Conservation (phyloP, 139 green algal genomes). For the Chlorella ohadii region DNA sequence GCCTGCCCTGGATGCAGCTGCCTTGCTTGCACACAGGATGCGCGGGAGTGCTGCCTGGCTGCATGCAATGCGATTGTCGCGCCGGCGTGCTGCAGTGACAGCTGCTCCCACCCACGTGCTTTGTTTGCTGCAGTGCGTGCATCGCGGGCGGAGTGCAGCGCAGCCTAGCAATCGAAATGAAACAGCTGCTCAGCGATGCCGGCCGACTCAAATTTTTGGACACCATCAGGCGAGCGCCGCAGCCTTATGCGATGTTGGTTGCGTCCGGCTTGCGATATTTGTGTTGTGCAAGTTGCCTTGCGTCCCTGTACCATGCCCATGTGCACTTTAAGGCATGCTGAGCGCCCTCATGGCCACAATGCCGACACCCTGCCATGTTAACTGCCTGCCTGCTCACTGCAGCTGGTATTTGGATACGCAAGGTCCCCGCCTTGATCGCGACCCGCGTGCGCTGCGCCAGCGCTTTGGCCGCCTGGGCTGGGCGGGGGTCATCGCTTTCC, state of each 20-base stretch:
- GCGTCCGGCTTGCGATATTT: no score
- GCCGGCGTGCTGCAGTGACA: no score
- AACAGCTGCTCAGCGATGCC: conserved; percentile 11
- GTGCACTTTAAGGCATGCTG: no score
- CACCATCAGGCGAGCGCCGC: neutral
- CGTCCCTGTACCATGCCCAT: no score
- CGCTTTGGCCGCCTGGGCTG: conserved; percentile 41
- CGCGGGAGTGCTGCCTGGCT: no score
- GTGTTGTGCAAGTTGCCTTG: no score
- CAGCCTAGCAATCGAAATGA: conserved; percentile 35
- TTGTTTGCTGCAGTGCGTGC: conserved; percentile 15
- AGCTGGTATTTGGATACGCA: conserved; percentile 36
- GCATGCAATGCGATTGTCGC: no score
- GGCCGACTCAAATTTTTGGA: conserved; percentile 19
- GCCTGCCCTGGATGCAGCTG: no score
- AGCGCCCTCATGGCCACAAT: no score
- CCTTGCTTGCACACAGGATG: no score
- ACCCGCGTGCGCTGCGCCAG: neutral
- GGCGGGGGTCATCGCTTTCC: conserved; percentile 49
- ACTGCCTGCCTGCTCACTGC: neutral
- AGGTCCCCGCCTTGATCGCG: neutral
- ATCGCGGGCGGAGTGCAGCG: conserved; percentile 8
- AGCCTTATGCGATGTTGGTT: no score
- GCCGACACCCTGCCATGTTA: no score
- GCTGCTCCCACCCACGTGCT: neutral